phyloP scores from a whole-genome alignment of 345 rosid genomes.

The Gossypium bickii region DNA sequence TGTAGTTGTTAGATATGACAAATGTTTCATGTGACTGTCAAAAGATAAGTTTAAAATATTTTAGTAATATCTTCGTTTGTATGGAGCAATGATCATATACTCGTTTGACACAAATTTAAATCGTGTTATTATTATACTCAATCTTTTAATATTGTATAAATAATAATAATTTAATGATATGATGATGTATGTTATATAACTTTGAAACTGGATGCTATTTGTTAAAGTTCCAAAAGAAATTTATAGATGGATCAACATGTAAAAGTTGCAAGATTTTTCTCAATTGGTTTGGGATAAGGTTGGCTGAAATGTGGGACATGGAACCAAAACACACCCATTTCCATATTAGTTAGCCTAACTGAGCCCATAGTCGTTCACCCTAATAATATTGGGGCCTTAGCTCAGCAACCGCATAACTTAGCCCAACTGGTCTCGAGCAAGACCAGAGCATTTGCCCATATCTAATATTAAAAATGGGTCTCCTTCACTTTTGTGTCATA shows the following conservation, averaged over 20 bases:
- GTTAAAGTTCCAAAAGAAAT: background rate
- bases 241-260: no score
- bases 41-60: background rate
- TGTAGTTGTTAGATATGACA: background rate
- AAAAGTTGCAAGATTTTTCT: background rate
- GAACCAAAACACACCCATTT: background rate
- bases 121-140: rapidly evolving
- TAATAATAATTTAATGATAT: background rate
- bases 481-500: no score
- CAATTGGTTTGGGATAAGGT: no score
- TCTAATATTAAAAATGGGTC: background rate
- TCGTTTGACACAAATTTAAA: no score
- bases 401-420: background rate
- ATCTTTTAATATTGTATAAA: background rate
- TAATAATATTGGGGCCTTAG: background rate
- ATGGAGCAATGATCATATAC: no score
- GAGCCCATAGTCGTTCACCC: background rate
- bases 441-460: background rate
- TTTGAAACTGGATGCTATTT: background rate
- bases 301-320: no score
- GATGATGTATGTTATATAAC: background rate
- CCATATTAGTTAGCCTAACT: background rate
- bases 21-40: background rate
- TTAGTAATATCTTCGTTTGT: no score
- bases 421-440: background rate